phyloP scores from a whole-genome alignment of 345 rosid species.

The Linum lewisii region DNA sequence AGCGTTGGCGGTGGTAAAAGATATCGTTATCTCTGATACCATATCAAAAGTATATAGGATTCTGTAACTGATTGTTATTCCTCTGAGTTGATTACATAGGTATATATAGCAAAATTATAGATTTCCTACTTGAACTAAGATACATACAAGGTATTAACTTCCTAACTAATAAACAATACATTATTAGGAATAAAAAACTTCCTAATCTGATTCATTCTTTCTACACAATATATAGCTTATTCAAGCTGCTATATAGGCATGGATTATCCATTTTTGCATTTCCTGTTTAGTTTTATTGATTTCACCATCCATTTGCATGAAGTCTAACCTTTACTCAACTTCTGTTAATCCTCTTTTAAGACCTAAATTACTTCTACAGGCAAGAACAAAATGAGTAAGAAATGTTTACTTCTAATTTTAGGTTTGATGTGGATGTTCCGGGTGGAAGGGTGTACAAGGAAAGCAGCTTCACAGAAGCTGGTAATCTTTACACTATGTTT shows the following conservation, averaged over 20 bases:
- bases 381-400: not conserved
- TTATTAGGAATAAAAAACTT: too few relatives aligned
- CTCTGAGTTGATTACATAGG: too few relatives aligned
- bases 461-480: constrained; percentile 85
- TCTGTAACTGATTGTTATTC: too few relatives aligned
- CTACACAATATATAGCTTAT: not conserved
- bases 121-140: too few relatives aligned
- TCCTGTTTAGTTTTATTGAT: not conserved
- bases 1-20: too few relatives aligned
- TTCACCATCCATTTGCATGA: not conserved
- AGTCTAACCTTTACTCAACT: not conserved
- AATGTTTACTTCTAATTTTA: constrained; percentile 18
- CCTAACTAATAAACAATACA: too few relatives aligned
- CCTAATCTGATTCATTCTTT: too few relatives aligned
- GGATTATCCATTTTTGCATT: too few relatives aligned
- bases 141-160: too few relatives aligned
- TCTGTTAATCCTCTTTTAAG: not conserved
- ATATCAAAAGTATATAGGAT: too few relatives aligned
- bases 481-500: constrained; percentile 21
- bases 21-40: too few relatives aligned
- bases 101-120: too few relatives aligned
- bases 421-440: constrained; percentile 94
- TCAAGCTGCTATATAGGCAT: not conserved
- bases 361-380: not conserved
- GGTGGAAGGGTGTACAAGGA: constrained; percentile 80